Conservation (phyloP, 129 eudicot species). For the Saussurea involucrata region DNA sequence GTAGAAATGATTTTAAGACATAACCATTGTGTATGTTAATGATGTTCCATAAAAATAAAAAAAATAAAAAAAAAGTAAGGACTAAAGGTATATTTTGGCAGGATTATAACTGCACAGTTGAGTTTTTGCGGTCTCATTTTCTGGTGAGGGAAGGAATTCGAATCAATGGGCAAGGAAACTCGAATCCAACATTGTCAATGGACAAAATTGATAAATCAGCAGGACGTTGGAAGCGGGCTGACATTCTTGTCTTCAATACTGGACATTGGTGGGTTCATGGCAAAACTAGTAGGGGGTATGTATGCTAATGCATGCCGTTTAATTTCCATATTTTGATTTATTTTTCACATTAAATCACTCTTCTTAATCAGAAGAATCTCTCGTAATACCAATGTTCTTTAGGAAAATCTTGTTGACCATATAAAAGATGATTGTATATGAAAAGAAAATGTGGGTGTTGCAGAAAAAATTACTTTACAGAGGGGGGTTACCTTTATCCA, state of each 20-base stretch:
- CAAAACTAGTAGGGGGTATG: slow-evolving; percentile 85
- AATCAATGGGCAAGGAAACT: slow-evolving; percentile 53
- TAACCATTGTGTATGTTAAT: not conserved
- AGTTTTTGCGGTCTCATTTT: slow-evolving; percentile 86
- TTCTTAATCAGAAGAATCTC: not conserved
- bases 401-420: too few relatives aligned
- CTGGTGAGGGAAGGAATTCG: slow-evolving; percentile 84
- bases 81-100: slow-evolving; percentile 23
- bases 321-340: not conserved
- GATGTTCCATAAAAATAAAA: not conserved
- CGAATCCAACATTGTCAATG: slow-evolving; percentile 82
- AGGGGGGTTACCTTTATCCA: slow-evolving; percentile 70
- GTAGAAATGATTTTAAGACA: not conserved
- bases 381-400: too few relatives aligned
- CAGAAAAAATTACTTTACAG: slow-evolving; percentile 84
- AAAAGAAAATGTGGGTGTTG: slow-evolving; percentile 8
- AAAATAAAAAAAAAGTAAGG: not conserved
- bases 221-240: slow-evolving; percentile 70
- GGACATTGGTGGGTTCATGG: slow-evolving; percentile 99
- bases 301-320: slow-evolving; percentile 32
- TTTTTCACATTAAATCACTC: not conserved
- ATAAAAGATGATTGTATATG: too few relatives aligned
- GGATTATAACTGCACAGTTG: slow-evolving; percentile 91
- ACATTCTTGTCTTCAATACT: slow-evolving; percentile 88
- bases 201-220: slow-evolving; percentile 77